Evolutionary conservation across 306 rosid species (phyloP).

Genomic region (Begonia masoniana): DNA sequence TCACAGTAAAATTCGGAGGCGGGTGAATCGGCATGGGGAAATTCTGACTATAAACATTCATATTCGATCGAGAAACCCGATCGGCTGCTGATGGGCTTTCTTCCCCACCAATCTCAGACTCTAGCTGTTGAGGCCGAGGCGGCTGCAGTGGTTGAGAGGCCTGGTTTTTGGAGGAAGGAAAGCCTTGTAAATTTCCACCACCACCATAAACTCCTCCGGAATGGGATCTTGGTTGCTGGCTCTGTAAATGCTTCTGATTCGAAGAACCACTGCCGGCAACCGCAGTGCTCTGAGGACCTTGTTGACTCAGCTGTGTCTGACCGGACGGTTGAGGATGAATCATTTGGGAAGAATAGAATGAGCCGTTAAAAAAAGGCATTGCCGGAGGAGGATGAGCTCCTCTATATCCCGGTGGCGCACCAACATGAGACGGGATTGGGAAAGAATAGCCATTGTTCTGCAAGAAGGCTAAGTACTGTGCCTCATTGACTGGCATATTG

Average conservation of each 20-base stretch:
- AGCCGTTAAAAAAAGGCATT: slow-evolving; percentile 67
- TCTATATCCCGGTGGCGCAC: slow-evolving; percentile 70
- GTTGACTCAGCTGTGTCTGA: slow-evolving; percentile 62
- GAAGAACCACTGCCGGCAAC: slow-evolving; percentile 62
- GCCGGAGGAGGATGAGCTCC: slow-evolving; percentile 77
- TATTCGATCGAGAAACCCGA: slow-evolving; percentile 36
- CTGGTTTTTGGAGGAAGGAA: slow-evolving; percentile 52
- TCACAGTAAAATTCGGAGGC: slow-evolving; percentile 46
- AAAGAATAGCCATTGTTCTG: slow-evolving; percentile 77
- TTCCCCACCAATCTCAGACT: slow-evolving; percentile 68
- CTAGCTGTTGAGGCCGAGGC: slow-evolving; percentile 54
- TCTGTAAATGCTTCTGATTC: slow-evolving; percentile 80
- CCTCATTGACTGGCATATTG: slow-evolving; percentile 58
- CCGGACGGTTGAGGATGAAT: slow-evolving; percentile 70
- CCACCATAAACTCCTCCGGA: slow-evolving; percentile 17
- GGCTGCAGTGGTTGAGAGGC: slow-evolving; percentile 41
- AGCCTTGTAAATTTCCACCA: slow-evolving; percentile 58
- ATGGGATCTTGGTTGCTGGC: slow-evolving; percentile 64
- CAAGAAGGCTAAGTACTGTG: slow-evolving; percentile 80
- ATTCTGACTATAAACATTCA: slow-evolving; percentile 63
- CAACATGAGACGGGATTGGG: slow-evolving; percentile 81
- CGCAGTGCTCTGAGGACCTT: slow-evolving; percentile 54
- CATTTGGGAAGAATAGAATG: slow-evolving; percentile 77
- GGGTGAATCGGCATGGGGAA: slow-evolving; percentile 66
- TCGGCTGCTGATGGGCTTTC: slow-evolving; percentile 87